phyloP scores from a whole-genome alignment of 495 filamentous ascomycete species.

The Penicillium bovifimosum region DNA sequence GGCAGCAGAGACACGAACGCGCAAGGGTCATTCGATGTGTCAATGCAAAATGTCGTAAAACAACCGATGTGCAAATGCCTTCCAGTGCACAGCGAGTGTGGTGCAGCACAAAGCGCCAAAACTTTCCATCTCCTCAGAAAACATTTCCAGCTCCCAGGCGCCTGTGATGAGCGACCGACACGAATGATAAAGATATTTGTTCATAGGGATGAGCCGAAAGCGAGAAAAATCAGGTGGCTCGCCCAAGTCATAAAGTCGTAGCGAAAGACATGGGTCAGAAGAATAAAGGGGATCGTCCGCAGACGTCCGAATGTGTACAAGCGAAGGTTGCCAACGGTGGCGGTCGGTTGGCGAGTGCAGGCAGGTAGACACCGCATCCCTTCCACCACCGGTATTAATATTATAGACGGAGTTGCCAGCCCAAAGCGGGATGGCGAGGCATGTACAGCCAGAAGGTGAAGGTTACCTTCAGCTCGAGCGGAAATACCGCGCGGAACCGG shows the following conservation, averaged over 20 bases:
- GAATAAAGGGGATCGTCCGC: slow-evolving; percentile 15
- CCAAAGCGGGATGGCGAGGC: slow-evolving; percentile 17
- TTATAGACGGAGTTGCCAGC: slow-evolving; percentile 37
- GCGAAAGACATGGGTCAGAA: slow-evolving; percentile 40
- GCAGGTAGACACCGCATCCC: slow-evolving; percentile 15
- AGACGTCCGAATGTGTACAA: slow-evolving; percentile 30
- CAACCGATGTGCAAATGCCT: slow-evolving; percentile 19
- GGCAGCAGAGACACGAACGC: slow-evolving; percentile 14
- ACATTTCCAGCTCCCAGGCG: slow-evolving; percentile 32
- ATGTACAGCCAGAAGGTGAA: slow-evolving; percentile 34
- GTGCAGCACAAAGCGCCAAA: slow-evolving; percentile 37
- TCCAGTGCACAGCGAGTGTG: slow-evolving; percentile 43
- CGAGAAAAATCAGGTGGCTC: slow-evolving; percentile 30
- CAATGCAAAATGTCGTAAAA: slow-evolving; percentile 35
- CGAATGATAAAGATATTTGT: slow-evolving; percentile 38
- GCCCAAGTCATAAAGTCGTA: slow-evolving; percentile 33
- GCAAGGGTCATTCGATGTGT: slow-evolving; percentile 25
- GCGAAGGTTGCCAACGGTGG: slow-evolving; percentile 39
- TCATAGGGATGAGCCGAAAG: slow-evolving; percentile 34
- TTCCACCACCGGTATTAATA: slow-evolving; percentile 36
- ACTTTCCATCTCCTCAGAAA: slow-evolving; percentile 28
- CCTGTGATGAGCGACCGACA: slow-evolving; percentile 46
- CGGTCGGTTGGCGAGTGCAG: slow-evolving; percentile 14
- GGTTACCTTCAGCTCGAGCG: slow-evolving; percentile 24
- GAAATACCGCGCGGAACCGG: slow-evolving; percentile 15